A percentile compares a stretch with the other conserved stretches of the same genome.
Evolutionary conservation across 1,284 basidiomycete genomes (phyloP).

Genomic region (Phellinidium pouzarii): DNA sequence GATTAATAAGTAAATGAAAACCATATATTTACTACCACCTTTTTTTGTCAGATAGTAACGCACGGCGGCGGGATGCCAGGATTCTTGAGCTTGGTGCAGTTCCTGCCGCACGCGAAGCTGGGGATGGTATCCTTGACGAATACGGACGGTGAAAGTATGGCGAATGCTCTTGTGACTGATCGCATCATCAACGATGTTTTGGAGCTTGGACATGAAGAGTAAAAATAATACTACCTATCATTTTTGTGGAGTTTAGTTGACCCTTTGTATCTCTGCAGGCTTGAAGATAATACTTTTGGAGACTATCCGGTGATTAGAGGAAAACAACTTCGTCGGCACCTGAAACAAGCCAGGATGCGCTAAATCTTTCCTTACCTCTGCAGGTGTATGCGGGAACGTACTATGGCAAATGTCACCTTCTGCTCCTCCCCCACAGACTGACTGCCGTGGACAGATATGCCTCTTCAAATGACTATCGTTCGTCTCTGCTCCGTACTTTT

Average conservation of each 20-base stretch:
- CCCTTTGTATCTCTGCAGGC: neutral
- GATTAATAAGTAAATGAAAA: too few relatives aligned
- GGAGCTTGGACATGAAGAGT: neutral
- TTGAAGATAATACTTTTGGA: neutral
- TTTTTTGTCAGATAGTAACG: neutral
- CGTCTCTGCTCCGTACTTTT: constrained; percentile 19
- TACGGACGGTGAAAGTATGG: constrained; percentile 19
- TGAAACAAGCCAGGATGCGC: constrained; percentile 7
- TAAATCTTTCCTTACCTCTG: constrained; percentile 2
- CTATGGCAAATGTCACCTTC: constrained; percentile 23
- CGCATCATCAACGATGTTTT: constrained; percentile 1
- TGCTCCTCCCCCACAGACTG: constrained; percentile 15
- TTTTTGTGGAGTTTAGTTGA: neutral
- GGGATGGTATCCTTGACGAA: constrained; percentile 29
- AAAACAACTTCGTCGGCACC: neutral
- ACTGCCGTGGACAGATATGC: neutral
- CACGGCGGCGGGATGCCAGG: constrained; percentile 29
- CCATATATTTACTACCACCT: constrained; percentile 17
- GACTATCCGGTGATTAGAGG: too few relatives aligned
- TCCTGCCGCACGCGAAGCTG: constrained; percentile 27
- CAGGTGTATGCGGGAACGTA: constrained; percentile 22
- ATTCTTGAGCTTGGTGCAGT: constrained; percentile 23
- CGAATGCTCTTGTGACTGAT: neutral
- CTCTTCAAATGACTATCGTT: constrained; percentile 19
- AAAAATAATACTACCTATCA: neutral